Evolutionary conservation across 768 basidiomycete genomes (phyloP).

Genomic region (Lactarius indigo): DNA sequence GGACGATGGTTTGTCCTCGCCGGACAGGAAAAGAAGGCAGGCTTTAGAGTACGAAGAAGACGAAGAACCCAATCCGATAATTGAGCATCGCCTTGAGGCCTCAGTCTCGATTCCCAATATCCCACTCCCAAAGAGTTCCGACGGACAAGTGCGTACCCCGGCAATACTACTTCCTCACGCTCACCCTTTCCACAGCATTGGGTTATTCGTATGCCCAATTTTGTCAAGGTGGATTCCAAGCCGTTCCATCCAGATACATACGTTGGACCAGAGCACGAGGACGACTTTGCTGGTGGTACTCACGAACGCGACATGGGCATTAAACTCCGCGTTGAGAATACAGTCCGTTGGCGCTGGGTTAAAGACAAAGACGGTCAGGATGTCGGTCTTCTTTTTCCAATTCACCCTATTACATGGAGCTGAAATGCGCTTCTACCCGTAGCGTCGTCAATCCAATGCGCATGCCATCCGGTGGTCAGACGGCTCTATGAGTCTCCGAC

Average conservation of each 20-base stretch:
- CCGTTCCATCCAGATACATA: constrained; percentile 89
- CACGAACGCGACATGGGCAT: constrained; percentile 74
- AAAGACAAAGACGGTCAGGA: constrained; percentile 71
- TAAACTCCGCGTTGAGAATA: constrained; percentile 89
- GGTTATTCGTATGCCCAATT: constrained; percentile 93
- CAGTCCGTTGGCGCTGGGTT: constrained; percentile 92
- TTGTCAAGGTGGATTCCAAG: constrained; percentile 82
- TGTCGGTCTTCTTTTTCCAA: constrained; percentile 47
- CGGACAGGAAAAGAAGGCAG: constrained; percentile 54
- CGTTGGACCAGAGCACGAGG: constrained; percentile 76
- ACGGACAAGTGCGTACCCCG: constrained; percentile 63
- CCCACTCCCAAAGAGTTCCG: constrained; percentile 73
- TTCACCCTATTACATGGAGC: constrained; percentile 1
- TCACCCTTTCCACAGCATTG: constrained; percentile 58
- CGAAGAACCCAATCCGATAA: constrained; percentile 55
- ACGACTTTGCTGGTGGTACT: constrained; percentile 56
- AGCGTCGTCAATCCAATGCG: constrained; percentile 87
- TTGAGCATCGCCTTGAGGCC: constrained; percentile 59
- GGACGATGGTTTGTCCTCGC: constrained; percentile 59
- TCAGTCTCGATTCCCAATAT: constrained; percentile 83
- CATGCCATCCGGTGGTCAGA: constrained; percentile 96
- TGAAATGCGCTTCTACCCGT: constrained; percentile 5
- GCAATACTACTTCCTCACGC: constrained; percentile 1
- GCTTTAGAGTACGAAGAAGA: constrained; percentile 80
- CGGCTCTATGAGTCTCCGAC: constrained; percentile 81